These are phyloP conservation scores for Coemansia sp. DNA, from an alignment of 192 early-diverging fungal genomes.

Conservation along the genomic window DNA sequence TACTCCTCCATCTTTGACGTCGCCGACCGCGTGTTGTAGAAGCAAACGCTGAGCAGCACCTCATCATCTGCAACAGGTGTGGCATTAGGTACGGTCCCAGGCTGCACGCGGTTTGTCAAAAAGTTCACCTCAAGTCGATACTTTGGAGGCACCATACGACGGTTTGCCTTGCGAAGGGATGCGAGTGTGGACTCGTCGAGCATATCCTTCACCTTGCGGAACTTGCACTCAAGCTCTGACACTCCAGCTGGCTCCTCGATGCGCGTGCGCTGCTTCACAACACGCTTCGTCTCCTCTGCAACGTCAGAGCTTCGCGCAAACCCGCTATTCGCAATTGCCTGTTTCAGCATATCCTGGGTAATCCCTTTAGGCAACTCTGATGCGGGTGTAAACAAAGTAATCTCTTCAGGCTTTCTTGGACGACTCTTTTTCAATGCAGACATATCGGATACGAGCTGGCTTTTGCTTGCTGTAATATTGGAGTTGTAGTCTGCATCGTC, in stretches of 20 bases:
- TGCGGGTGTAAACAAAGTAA: conserved; percentile 43
- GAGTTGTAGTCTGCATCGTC: not conserved
- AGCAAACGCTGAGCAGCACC: conserved; percentile 62
- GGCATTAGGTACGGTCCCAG: conserved; percentile 20
- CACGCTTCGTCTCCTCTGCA: conserved; percentile 21
- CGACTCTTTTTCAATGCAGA: not conserved
- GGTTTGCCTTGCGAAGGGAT: conserved; percentile 54
- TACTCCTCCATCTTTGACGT: conserved; percentile 64
- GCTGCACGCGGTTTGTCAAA: conserved; percentile 51
- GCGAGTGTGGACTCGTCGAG: conserved; percentile 55
- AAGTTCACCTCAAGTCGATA: conserved; percentile 58
- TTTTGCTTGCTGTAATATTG: not conserved
- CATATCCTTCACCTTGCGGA: conserved; percentile 43
- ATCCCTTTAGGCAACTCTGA: conserved; percentile 49
- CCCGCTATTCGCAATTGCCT: conserved; percentile 52
- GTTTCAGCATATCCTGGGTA: conserved; percentile 52
- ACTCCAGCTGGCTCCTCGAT: conserved; percentile 49
- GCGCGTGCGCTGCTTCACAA: conserved; percentile 35
- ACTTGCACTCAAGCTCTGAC: conserved; percentile 53
- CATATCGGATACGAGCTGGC: not conserved
- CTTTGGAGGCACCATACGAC: conserved; percentile 52
- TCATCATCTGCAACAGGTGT: conserved; percentile 57
- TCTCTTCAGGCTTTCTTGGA: conserved; percentile 25
- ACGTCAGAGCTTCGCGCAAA: conserved; percentile 50
- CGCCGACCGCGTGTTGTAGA: conserved; percentile 64